phyloP scores from a whole-genome alignment of 148 eudicot species.

The Mesembryanthemum crystallinum region DNA sequence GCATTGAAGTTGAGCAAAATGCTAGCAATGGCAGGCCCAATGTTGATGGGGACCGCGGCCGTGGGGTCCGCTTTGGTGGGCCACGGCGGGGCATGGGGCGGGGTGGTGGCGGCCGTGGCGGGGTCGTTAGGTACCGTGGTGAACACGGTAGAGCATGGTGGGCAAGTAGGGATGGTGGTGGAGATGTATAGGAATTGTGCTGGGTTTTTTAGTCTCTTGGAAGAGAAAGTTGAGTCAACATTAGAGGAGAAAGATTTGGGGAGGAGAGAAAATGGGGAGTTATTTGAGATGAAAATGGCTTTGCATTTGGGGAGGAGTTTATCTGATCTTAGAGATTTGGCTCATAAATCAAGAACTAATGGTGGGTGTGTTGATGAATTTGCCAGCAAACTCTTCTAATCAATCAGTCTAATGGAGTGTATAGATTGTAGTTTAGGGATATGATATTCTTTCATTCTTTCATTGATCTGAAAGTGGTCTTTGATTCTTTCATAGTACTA shows the following conservation, averaged over 20 bases:
- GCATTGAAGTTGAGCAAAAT: conserved; percentile 57
- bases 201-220: conserved; percentile 49
- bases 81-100: conserved; percentile 33
- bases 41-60: conserved; percentile 54
- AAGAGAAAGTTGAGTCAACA: conserved; percentile 36
- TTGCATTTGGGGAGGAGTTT: conserved; percentile 57
- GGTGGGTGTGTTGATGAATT: conserved; percentile 39
- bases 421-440: conserved; percentile 16
- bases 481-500: conserved; percentile 6
- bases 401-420: conserved; percentile 20
- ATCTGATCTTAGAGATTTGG: conserved; percentile 48
- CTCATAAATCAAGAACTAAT: conserved; percentile 29
- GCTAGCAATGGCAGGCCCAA: conserved; percentile 52
- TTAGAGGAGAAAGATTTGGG: conserved; percentile 29
- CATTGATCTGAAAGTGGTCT: conserved; percentile 17
- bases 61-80: conserved; percentile 47
- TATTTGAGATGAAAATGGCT: conserved; percentile 55
- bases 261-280: conserved; percentile 52
- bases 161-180: conserved; percentile 74
- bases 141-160: conserved; percentile 58
- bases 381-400: conserved; percentile 60
- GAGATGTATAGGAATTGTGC: conserved; percentile 73
- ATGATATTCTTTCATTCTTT: conserved; percentile 30
- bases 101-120: conserved; percentile 22
- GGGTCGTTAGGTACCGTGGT: conserved; percentile 36